phyloP scores from a whole-genome alignment of 768 basidiomycete genomes.

The Baorangia bicolor region DNA sequence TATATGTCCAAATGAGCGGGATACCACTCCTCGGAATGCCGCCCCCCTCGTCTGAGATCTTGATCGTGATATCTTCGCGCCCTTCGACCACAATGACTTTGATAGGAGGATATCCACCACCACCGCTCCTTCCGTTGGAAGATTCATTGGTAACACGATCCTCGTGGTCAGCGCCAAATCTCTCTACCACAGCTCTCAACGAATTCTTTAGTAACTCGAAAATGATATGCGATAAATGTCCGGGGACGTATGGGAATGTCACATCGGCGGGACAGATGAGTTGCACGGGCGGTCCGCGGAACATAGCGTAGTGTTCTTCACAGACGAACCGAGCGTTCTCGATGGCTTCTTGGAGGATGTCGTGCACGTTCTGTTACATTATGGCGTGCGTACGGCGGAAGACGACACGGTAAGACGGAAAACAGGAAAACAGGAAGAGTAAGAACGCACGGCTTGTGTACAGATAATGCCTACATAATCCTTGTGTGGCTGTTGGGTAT shows the following conservation, averaged over 20 bases:
- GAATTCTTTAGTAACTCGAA: slow-evolving; percentile 99
- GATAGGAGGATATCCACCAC: slow-evolving; percentile 26
- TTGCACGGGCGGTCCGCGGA: slow-evolving; percentile 94
- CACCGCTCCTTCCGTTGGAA: neutral
- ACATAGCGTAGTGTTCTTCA: slow-evolving; percentile 95
- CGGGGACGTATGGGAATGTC: slow-evolving; percentile 92
- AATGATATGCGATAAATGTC: slow-evolving; percentile 93
- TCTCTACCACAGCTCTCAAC: slow-evolving; percentile 92
- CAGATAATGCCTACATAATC: slow-evolving; percentile 98
- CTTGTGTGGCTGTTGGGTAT: slow-evolving; percentile 83
- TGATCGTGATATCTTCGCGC: slow-evolving; percentile 97
- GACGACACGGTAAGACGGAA: neutral
- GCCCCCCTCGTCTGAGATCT: slow-evolving; percentile 97
- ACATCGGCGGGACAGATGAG: slow-evolving; percentile 90
- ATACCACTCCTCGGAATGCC: slow-evolving; percentile 83
- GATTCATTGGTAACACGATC: slow-evolving; percentile 31
- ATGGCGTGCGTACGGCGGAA: neutral
- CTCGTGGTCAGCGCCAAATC: slow-evolving; percentile 80
- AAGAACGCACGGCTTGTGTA: slow-evolving; percentile 70
- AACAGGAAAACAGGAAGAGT: neutral
- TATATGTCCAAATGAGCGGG: slow-evolving; percentile 98
- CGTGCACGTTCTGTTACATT: slow-evolving; percentile 77
- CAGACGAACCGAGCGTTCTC: slow-evolving; percentile 95
- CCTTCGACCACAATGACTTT: slow-evolving; percentile 83
- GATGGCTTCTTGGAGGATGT: slow-evolving; percentile 97